Evolutionary conservation across 352 stramenopile genomes (phyloP).

Genomic region (Globisporangium polare): DNA sequence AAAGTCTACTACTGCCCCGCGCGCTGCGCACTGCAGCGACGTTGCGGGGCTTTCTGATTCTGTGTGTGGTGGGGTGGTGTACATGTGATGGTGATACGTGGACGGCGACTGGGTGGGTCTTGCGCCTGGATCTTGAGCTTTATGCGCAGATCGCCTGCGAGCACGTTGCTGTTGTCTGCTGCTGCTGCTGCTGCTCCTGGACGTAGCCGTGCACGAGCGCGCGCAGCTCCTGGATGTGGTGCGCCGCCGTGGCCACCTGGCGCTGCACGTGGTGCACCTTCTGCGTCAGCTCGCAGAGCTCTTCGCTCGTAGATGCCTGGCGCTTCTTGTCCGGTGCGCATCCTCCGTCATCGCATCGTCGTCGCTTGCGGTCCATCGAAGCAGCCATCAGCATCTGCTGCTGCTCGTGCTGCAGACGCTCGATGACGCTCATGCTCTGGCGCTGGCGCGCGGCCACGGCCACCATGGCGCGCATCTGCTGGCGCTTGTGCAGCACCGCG

Average conservation of each 20-base stretch:
- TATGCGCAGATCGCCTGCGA: constrained; percentile 1
- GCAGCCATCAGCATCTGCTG: background rate
- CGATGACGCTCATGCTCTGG: constrained; percentile 1
- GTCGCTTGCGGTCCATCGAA: constrained; percentile 3
- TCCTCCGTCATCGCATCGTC: background rate
- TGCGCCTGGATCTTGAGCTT: background rate
- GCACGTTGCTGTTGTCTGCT: background rate
- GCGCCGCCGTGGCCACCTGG: constrained; percentile 7
- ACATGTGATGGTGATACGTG: too few relatives aligned
- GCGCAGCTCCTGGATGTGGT: constrained; percentile 13
- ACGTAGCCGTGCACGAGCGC: constrained; percentile 1
- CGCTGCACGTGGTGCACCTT: constrained; percentile 7
- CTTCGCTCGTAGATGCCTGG: background rate
- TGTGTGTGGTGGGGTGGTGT: background rate
- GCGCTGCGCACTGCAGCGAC: background rate
- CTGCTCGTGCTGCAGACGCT: constrained; percentile 12
- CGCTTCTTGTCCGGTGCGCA: background rate
- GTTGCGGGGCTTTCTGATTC: background rate
- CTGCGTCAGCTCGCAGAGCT: constrained; percentile 3
- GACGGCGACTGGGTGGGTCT: background rate
- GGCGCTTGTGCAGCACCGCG: constrained; percentile 19
- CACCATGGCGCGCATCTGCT: background rate
- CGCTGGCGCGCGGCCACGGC: background rate
- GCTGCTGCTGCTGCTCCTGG: background rate
- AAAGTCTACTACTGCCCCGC: background rate